Evolutionary conservation across 345 rosid species (phyloP).

Genomic region (Turritis glabra): DNA sequence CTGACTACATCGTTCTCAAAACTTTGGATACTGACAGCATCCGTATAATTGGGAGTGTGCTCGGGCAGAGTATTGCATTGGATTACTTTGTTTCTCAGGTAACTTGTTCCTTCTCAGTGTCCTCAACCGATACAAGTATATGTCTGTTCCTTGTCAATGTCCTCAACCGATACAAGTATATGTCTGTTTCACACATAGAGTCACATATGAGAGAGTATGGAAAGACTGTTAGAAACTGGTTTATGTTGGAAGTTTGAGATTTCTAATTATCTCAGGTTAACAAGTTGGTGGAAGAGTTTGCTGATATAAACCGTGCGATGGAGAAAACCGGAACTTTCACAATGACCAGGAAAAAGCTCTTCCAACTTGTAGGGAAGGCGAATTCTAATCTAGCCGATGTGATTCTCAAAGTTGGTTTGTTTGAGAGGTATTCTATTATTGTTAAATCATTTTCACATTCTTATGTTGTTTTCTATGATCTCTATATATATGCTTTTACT

Average conservation of each 20-base stretch:
- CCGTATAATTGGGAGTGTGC: constrained; percentile 89
- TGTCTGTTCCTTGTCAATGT: constrained; percentile 1
- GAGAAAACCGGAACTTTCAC: constrained; percentile 91
- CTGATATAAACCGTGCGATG: constrained; percentile 84
- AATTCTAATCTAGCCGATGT: constrained; percentile 94
- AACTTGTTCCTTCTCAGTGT: constrained; percentile 22
- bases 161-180: background rate
- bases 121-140: constrained; percentile 1
- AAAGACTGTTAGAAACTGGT: background rate
- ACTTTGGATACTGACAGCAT: constrained; percentile 79
- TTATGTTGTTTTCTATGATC: background rate
- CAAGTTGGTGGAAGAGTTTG: constrained; percentile 95
- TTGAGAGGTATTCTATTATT: constrained; percentile 64
- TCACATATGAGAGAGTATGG: background rate
- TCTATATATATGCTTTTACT: background rate
- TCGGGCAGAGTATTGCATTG: constrained; percentile 91
- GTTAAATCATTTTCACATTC: background rate
- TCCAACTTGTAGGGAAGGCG: constrained; percentile 94
- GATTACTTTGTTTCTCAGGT: constrained; percentile 97
- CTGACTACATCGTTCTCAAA: constrained; percentile 72
- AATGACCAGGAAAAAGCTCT: constrained; percentile 87
- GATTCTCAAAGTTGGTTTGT: constrained; percentile 94
- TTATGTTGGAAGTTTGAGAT: constrained; percentile 7
- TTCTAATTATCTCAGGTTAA: constrained; percentile 56
- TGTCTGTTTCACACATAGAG: background rate